Percentiles rank a stretch among this genome's conserved stretches.
phyloP scores from a whole-genome alignment of 108 stramenopile species.

The Nitzschia palea region DNA sequence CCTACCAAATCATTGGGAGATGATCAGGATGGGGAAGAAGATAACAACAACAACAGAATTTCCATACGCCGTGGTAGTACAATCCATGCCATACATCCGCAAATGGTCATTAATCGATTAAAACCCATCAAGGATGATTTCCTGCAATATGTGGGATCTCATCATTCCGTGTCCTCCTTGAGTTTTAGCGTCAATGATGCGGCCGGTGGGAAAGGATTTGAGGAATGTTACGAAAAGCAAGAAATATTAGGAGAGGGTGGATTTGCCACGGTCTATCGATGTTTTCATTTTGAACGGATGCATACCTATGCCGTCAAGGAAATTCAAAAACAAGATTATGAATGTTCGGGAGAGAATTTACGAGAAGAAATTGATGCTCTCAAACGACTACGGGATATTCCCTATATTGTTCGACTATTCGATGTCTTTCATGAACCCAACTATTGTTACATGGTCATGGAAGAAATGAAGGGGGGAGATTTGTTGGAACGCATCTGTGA shows the following conservation, averaged over 20 bases:
- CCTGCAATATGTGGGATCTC: conserved; percentile 9
- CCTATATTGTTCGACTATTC: conserved; percentile 62
- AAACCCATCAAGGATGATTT: conserved; percentile 25
- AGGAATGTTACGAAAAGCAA: conserved; percentile 35
- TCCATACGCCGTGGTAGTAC: neutral
- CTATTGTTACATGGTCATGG: conserved; percentile 64
- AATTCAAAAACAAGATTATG: conserved; percentile 18
- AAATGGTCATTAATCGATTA: conserved; percentile 15
- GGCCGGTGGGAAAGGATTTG: conserved; percentile 18
- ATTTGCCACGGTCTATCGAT: conserved; percentile 27
- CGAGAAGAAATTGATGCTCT: conserved; percentile 30
- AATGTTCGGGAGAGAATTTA: conserved; percentile 17
- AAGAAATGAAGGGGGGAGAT: conserved; percentile 81
- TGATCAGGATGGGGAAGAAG: too few relatives aligned
- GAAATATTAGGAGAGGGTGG: conserved; percentile 31
- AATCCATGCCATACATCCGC: conserved; percentile 1
- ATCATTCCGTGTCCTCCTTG: conserved; percentile 25
- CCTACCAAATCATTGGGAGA: too few relatives aligned
- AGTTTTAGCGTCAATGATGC: conserved; percentile 31
- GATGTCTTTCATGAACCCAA: conserved; percentile 61
- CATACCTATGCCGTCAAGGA: conserved; percentile 36
- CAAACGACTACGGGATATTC: conserved; percentile 21
- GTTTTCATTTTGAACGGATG: conserved; percentile 13
- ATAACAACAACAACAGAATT: too few relatives aligned
- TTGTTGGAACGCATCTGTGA: conserved; percentile 75